phyloP scores from a whole-genome alignment of 805 yeast species.

The Saccharomycopsis vini region DNA sequence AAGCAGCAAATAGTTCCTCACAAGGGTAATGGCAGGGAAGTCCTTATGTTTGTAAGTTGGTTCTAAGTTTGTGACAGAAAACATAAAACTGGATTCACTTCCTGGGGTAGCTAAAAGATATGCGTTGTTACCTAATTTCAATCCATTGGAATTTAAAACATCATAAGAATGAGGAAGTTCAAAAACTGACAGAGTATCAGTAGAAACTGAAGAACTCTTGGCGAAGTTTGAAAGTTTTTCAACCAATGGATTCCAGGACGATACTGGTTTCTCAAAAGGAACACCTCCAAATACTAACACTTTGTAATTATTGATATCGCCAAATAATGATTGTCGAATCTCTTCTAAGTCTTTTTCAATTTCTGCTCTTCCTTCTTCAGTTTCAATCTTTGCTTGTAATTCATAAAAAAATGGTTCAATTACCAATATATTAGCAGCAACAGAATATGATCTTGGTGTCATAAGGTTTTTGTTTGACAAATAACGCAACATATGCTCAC shows the following conservation, averaged over 20 bases:
- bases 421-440: constrained; percentile 54
- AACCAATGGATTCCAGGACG: constrained; percentile 39
- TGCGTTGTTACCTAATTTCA: constrained; percentile 37
- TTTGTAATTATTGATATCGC: constrained; percentile 46
- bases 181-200: no score
- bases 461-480: constrained; percentile 45
- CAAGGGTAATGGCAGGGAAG: constrained; percentile 12
- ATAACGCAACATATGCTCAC: constrained; percentile 56
- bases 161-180: constrained; percentile 3
- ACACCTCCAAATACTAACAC: constrained; percentile 67
- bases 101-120: constrained; percentile 51
- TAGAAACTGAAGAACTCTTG: no score
- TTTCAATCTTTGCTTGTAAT: constrained; percentile 40
- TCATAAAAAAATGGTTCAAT: constrained; percentile 51
- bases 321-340: constrained; percentile 45
- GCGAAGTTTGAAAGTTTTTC: neutral
- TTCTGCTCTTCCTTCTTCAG: constrained; percentile 38
- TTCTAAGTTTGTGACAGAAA: constrained; percentile 2
- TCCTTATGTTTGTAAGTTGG: constrained; percentile 45
- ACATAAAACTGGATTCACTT: constrained; percentile 47
- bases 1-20: constrained; percentile 45
- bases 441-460: constrained; percentile 52
- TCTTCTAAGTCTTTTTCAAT: constrained; percentile 43
- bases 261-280: constrained; percentile 40
- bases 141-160: constrained; percentile 32